A percentile compares a stretch with the other conserved stretches of the same genome.
Evolutionary conservation across 2,329 filamentous ascomycete genomes (phyloP).

Genomic region (Trichocomaceae sp.): DNA sequence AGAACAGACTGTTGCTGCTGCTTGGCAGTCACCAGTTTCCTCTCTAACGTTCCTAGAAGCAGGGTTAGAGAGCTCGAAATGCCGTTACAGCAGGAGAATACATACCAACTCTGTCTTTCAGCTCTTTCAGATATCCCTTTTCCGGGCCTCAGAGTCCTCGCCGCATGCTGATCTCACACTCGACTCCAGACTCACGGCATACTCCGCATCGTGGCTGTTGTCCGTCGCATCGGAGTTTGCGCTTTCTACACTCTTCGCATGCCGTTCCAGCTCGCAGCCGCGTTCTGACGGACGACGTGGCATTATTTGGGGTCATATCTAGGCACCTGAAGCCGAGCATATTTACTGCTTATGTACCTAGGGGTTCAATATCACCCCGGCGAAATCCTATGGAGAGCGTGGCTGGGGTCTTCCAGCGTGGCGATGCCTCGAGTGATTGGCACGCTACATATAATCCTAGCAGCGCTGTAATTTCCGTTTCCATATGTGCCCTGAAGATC

Average conservation of each 20-base stretch:
- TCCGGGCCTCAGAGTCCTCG: conserved; percentile 17
- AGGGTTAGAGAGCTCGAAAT: not conserved
- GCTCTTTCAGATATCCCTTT: conserved; percentile 16
- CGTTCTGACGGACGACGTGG: not conserved
- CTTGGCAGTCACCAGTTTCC: not conserved
- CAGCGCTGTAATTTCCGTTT: not conserved
- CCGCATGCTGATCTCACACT: conserved; percentile 13
- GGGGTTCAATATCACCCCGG: too few relatives aligned
- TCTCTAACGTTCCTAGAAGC: not conserved
- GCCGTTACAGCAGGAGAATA: not conserved
- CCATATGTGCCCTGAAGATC: not conserved
- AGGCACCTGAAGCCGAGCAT: not conserved
- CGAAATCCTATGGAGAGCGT: too few relatives aligned
- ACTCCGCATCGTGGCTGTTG: conserved; percentile 44
- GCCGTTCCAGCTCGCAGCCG: conserved; percentile 14
- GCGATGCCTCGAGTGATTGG: too few relatives aligned
- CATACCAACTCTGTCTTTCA: conserved; percentile 10
- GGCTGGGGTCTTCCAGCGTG: too few relatives aligned
- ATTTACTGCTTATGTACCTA: not conserved
- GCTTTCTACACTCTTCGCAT: conserved; percentile 38
- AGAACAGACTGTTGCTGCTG: not conserved
- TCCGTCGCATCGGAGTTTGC: conserved; percentile 55
- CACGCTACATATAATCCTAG: too few relatives aligned
- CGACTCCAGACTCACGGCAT: conserved; percentile 12
- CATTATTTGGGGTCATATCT: not conserved